Evolutionary conservation across 1,139 yeast species (phyloP).

Genomic region (Yamadazyma membranifaciens): DNA sequence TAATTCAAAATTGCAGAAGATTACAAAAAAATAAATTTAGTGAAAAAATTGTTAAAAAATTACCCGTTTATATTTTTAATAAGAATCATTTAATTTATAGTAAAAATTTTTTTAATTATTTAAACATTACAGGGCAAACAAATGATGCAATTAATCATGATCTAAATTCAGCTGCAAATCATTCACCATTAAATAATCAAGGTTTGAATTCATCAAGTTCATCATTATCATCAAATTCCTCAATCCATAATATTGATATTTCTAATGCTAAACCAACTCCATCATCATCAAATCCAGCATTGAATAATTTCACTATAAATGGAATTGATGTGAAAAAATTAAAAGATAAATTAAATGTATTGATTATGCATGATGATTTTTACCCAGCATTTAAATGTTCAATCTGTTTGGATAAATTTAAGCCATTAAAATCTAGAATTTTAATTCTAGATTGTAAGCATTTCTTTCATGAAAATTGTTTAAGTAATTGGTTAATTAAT

Average conservation of each 20-base stretch:
- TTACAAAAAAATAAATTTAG: slow-evolving; percentile 30
- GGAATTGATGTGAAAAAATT: slow-evolving; percentile 30
- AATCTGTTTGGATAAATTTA: slow-evolving; percentile 43
- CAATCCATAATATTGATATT: not conserved
- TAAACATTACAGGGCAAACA: slow-evolving; percentile 24
- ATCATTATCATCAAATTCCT: slow-evolving; percentile 1
- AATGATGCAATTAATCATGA: slow-evolving; percentile 12
- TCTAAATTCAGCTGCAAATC: not conserved
- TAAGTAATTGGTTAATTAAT: slow-evolving; percentile 47
- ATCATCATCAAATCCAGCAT: slow-evolving; percentile 21
- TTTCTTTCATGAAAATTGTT: slow-evolving; percentile 43
- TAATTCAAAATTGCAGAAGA: slow-evolving; percentile 29
- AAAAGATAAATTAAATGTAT: slow-evolving; percentile 21
- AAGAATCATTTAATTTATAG: slow-evolving; percentile 33
- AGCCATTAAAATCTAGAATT: slow-evolving; percentile 37
- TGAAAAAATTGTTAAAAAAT: slow-evolving; percentile 32
- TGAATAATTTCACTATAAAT: slow-evolving; percentile 26
- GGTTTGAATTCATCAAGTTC: slow-evolving; percentile 3
- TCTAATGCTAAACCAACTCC: slow-evolving; percentile 15
- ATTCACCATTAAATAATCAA: not conserved
- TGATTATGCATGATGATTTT: slow-evolving; percentile 36
- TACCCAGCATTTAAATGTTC: slow-evolving; percentile 44
- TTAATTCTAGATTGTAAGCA: slow-evolving; percentile 46
- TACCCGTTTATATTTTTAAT: slow-evolving; percentile 42
- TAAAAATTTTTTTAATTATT: slow-evolving; percentile 27